Evolutionary conservation across 768 basidiomycete species (phyloP).

Genomic region (Trametes maxima): DNA sequence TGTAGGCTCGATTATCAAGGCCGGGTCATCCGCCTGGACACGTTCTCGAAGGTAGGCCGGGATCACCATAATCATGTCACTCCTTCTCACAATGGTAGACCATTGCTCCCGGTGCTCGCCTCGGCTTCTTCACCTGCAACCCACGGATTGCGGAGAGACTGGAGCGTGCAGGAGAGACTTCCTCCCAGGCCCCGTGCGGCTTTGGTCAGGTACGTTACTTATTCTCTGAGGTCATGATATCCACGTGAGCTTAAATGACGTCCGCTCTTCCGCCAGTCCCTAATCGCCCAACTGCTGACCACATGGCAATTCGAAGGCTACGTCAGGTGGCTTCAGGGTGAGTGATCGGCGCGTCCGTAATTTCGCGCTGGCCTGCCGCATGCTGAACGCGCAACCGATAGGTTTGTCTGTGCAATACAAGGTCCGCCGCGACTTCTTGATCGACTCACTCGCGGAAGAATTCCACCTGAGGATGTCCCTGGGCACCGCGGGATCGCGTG

Average conservation of each 20-base stretch:
- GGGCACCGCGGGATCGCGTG: slow-evolving; percentile 32
- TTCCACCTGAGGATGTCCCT: slow-evolving; percentile 54
- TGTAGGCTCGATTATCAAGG: slow-evolving; percentile 72
- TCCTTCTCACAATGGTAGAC: slow-evolving; percentile 46
- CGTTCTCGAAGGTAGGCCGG: slow-evolving; percentile 65
- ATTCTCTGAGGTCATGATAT: neutral
- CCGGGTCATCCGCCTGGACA: slow-evolving; percentile 81
- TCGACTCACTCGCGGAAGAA: slow-evolving; percentile 63
- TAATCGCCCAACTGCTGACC: slow-evolving; percentile 61
- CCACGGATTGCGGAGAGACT: slow-evolving; percentile 76
- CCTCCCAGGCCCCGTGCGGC: slow-evolving; percentile 71
- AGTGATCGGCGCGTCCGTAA: neutral
- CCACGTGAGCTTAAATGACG: neutral
- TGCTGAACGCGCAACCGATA: slow-evolving; percentile 23
- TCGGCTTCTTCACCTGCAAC: slow-evolving; percentile 82
- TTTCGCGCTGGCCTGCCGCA: neutral
- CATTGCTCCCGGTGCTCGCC: slow-evolving; percentile 72
- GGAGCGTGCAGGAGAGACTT: slow-evolving; percentile 67
- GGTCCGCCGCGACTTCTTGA: slow-evolving; percentile 58
- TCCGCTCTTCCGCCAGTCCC: slow-evolving; percentile 34
- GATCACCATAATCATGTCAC: neutral
- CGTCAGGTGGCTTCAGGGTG: slow-evolving; percentile 76
- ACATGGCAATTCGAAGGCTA: slow-evolving; percentile 75
- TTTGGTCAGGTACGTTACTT: slow-evolving; percentile 57
- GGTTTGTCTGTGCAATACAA: slow-evolving; percentile 59